Evolutionary conservation across 331 rosid species (phyloP).

Genomic region (Pyracantha coccinea): DNA sequence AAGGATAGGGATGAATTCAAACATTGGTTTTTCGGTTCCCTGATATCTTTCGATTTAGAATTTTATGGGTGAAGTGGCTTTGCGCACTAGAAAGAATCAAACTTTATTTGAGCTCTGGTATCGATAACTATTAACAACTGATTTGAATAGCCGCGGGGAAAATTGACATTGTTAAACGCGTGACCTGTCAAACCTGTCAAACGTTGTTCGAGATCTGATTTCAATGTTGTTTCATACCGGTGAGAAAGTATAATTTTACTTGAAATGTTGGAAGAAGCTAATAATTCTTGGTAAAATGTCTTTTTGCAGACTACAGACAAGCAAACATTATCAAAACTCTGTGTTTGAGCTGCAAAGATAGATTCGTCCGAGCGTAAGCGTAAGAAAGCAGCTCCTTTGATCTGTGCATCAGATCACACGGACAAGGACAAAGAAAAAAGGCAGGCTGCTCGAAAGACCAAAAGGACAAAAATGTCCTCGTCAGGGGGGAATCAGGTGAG

Average conservation of each 20-base stretch:
- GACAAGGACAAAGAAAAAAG: conserved; percentile 6
- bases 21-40: not conserved
- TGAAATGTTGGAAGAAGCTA: not conserved
- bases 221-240: not conserved
- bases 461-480: conserved; percentile 61
- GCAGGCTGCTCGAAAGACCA: conserved; percentile 10
- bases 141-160: not conserved
- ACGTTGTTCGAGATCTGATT: not conserved
- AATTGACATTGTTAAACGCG: not conserved
- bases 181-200: not conserved
- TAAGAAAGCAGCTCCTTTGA: conserved; percentile 41
- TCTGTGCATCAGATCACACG: conserved; percentile 28
- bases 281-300: no score
- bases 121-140: not conserved
- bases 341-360: conserved; percentile 34
- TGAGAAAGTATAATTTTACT: not conserved
- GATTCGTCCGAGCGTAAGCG: conserved; percentile 68
- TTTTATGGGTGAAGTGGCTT: not conserved
- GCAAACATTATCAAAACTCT: not conserved
- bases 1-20: not conserved
- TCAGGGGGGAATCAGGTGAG: conserved; percentile 47
- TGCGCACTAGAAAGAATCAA: not conserved
- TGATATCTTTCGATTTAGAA: not conserved
- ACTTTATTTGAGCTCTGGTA: not conserved
- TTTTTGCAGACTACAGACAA: not conserved